Evolutionary conservation across 371 early-diverging fungal genomes (phyloP).

Genomic region (Apophysomyces trapeziformis): DNA sequence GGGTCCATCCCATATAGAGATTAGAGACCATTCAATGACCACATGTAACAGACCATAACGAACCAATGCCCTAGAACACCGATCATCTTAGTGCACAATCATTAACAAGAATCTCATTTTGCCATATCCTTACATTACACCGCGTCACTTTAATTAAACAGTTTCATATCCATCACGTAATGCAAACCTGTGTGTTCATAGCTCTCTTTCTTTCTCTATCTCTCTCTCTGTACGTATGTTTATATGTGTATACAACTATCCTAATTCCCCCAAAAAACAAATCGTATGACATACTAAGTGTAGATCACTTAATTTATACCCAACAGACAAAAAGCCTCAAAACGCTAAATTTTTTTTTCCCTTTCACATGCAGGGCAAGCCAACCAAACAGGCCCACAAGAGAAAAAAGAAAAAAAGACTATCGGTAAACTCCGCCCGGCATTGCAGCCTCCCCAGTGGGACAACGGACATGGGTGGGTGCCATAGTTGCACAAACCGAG

Average conservation of each 20-base stretch:
- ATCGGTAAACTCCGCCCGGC: not conserved
- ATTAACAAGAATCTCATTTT: not conserved
- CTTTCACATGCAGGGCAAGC: constrained; percentile 3
- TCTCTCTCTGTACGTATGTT: not conserved
- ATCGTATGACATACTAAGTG: not conserved
- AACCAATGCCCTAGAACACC: constrained; percentile 2
- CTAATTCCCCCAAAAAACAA: not conserved
- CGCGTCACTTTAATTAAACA: too few species aligned
- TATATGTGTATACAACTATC: not conserved
- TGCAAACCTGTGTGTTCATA: too few species aligned
- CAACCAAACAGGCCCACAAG: not conserved
- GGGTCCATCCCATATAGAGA: constrained; percentile 4
- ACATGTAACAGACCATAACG: constrained; percentile 7
- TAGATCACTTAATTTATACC: constrained; percentile 1
- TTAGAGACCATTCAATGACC: not conserved
- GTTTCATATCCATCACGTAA: too few species aligned
- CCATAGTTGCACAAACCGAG: constrained; percentile 6
- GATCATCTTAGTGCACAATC: constrained; percentile 1
- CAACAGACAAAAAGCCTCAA: not conserved
- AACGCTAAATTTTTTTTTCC: not conserved
- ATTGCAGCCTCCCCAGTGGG: not conserved
- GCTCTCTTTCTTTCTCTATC: not conserved
- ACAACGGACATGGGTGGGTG: not conserved
- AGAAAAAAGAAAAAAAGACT: not conserved
- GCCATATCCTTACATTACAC: too few species aligned